A percentile compares a stretch with the other conserved stretches of the same genome.
phyloP scores from a whole-genome alignment of 805 yeast species.

The Nakazawaea sp. region DNA sequence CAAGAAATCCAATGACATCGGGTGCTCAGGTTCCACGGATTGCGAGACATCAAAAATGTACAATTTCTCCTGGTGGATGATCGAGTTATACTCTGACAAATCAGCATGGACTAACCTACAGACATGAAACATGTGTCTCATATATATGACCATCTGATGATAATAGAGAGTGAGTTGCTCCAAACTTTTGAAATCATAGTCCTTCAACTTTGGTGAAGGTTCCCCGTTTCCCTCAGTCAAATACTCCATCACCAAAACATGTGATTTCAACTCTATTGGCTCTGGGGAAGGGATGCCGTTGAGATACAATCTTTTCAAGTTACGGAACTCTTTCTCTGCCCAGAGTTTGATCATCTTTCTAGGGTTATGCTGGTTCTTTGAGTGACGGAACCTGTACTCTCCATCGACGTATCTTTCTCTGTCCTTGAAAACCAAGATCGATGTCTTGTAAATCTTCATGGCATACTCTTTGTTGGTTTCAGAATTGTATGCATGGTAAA shows the following conservation, averaged over 20 bases:
- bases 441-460: conserved; percentile 91
- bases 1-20: conserved; percentile 88
- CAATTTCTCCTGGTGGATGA: conserved; percentile 71
- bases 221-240: conserved; percentile 71
- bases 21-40: conserved; percentile 96
- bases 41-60: conserved; percentile 96
- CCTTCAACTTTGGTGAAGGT: conserved; percentile 87
- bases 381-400: conserved; percentile 84
- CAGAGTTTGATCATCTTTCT: conserved; percentile 96
- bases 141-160: conserved; percentile 72
- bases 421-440: conserved; percentile 94
- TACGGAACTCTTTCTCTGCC: conserved; percentile 98
- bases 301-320: conserved; percentile 71
- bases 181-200: conserved; percentile 64
- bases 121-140: conserved; percentile 80
- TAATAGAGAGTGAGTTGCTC: conserved; percentile 65
- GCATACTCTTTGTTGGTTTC: conserved; percentile 58
- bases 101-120: conserved; percentile 96
- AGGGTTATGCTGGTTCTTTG: conserved; percentile 84
- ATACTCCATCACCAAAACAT: conserved; percentile 93
- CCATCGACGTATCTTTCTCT: conserved; percentile 95
- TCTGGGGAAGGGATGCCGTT: conserved; percentile 91
- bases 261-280: conserved; percentile 82
- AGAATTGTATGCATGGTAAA: conserved; percentile 67
- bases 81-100: conserved; percentile 87